These are phyloP conservation scores for Rhinocladiella similis DNA, from an alignment of 2,329 filamentous ascomycete genomes.

Conservation along the genomic window DNA sequence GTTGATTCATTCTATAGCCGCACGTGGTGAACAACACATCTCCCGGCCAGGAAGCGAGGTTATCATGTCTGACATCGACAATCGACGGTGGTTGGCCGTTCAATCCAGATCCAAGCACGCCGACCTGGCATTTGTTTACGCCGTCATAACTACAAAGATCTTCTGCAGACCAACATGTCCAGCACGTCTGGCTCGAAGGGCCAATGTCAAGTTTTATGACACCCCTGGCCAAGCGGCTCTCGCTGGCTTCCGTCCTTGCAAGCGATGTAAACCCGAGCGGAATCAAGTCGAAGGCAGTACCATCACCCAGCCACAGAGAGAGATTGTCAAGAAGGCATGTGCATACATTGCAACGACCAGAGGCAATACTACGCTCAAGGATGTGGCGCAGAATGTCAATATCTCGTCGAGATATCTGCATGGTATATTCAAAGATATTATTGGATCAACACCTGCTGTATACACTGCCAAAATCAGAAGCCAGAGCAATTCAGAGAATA, in stretches of 20 bases:
- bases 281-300: background rate
- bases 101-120: slow-evolving; percentile 43
- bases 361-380: background rate
- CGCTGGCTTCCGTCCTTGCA: slow-evolving; percentile 56
- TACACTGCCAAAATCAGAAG: background rate
- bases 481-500: background rate
- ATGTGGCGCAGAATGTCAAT: background rate
- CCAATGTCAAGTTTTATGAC: slow-evolving; percentile 57
- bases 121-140: slow-evolving; percentile 52
- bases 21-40: too few species aligned
- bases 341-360: background rate
- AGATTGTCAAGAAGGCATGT: background rate
- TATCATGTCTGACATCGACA: background rate
- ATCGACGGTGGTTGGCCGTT: slow-evolving; percentile 47
- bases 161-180: slow-evolving; percentile 59
- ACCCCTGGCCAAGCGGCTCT: slow-evolving; percentile 47
- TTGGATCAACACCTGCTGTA: background rate
- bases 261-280: slow-evolving; percentile 53
- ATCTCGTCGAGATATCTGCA: background rate
- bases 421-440: slow-evolving; percentile 1
- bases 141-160: slow-evolving; percentile 56
- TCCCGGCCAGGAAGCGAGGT: background rate
- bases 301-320: background rate
- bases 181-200: slow-evolving; percentile 58
- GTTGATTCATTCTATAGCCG: background rate